These are phyloP conservation scores for Leucocoprinus leucothites DNA, from an alignment of 768 basidiomycete genomes.

Conservation along the genomic window DNA sequence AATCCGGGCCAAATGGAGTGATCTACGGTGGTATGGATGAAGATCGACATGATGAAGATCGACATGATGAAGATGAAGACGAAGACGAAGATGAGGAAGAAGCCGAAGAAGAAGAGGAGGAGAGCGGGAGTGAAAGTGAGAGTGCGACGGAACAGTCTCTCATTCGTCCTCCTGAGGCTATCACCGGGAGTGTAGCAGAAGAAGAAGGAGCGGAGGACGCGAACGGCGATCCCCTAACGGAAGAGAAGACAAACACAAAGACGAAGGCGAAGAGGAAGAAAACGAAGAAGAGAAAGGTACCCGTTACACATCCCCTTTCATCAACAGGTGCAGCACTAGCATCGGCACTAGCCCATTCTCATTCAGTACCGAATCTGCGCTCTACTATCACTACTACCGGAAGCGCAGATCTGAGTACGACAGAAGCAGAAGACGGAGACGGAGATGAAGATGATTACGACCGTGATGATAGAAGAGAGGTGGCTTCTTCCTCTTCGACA, in stretches of 20 bases:
- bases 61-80: constrained; percentile 8
- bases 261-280: constrained; percentile 14
- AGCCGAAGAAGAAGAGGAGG: constrained; percentile 12
- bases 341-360: constrained; percentile 11
- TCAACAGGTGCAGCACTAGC: no score
- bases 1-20: no score
- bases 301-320: constrained; percentile 2
- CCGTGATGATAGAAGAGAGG: no score
- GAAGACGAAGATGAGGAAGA: constrained; percentile 6
- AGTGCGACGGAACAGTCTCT: background rate
- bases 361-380: constrained; percentile 15
- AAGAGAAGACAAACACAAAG: constrained; percentile 13
- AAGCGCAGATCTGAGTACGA: background rate
- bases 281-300: constrained; percentile 11
- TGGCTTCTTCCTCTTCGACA: no score
- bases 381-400: background rate
- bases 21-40: no score
- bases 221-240: constrained; percentile 7
- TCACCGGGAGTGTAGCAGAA: no score
- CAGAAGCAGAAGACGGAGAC: constrained; percentile 6
- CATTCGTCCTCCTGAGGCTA: no score
- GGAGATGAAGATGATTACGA: no score
- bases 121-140: constrained; percentile 7
- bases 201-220: background rate
- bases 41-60: constrained; percentile 7